Conservation (phyloP, 225 moss, liverwort and hornwort genomes). For the Sphagnum contortum region DNA sequence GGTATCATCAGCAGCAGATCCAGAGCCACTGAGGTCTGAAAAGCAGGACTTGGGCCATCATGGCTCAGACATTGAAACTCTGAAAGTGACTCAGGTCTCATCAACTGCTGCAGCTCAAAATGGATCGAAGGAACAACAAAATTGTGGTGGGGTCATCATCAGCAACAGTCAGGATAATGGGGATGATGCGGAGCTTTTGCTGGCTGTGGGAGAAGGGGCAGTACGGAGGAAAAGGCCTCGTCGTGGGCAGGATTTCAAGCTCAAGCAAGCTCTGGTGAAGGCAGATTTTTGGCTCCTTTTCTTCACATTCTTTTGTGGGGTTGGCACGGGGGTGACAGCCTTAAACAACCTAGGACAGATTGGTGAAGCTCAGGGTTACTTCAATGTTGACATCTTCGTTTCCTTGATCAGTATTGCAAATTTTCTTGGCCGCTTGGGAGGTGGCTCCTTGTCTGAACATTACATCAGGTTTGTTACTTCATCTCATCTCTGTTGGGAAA, state of each 20-base stretch:
- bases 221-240: constrained; percentile 60
- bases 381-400: constrained; percentile 79
- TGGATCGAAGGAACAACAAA: constrained; percentile 1
- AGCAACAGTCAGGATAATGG: constrained; percentile 6
- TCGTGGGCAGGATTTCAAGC: constrained; percentile 88
- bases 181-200: constrained; percentile 50
- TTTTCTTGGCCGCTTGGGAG: constrained; percentile 81
- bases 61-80: not conserved
- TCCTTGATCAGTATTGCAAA: constrained; percentile 69
- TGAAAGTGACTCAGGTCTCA: not conserved
- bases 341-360: constrained; percentile 91
- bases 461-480: constrained; percentile 41
- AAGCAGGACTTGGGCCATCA: not conserved
- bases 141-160: constrained; percentile 7
- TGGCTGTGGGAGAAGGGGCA: constrained; percentile 73
- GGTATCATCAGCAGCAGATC: constrained; percentile 4
- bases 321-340: constrained; percentile 72
- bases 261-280: constrained; percentile 66
- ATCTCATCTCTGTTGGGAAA: not conserved
- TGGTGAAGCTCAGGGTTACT: constrained; percentile 74
- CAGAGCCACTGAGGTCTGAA: no score
- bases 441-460: constrained; percentile 73
- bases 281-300: constrained; percentile 94
- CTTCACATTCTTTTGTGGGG: constrained; percentile 69
- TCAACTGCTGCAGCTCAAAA: constrained; percentile 11